These are phyloP conservation scores for Cystobasidiaceae sp. DNA, from an alignment of 1,284 basidiomycete species.

Conservation along the genomic window DNA sequence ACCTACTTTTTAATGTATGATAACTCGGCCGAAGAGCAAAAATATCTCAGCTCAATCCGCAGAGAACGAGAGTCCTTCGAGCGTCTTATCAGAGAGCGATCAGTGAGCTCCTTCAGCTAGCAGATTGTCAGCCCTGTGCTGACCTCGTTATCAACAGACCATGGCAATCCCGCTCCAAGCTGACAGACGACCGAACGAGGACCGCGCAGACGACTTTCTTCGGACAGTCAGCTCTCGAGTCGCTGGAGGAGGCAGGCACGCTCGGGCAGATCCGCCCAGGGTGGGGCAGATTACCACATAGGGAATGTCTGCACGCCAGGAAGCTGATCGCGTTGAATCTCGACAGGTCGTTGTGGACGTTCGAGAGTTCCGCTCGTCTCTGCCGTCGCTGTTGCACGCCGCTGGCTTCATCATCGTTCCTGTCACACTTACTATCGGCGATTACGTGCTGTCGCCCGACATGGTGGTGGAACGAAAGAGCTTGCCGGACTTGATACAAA, in stretches of 20 bases:
- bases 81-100: conserved; percentile 82
- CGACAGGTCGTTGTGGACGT: conserved; percentile 95
- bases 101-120: conserved; percentile 54
- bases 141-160: conserved; percentile 55
- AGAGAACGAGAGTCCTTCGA: conserved; percentile 95
- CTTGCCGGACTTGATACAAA: conserved; percentile 79
- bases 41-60: conserved; percentile 80
- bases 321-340: conserved; percentile 45
- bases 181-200: conserved; percentile 55
- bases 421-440: conserved; percentile 86
- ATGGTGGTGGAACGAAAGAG: conserved; percentile 97
- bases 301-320: not conserved
- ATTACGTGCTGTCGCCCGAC: conserved; percentile 91
- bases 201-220: conserved; percentile 54
- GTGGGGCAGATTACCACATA: conserved; percentile 48
- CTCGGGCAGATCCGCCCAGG: conserved; percentile 63
- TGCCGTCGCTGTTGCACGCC: conserved; percentile 85
- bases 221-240: conserved; percentile 82
- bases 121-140: not conserved
- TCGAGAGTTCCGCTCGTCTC: conserved; percentile 87
- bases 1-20: conserved; percentile 94
- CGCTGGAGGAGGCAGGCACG: conserved; percentile 70
- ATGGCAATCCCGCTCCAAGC: conserved; percentile 89
- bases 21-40: conserved; percentile 90
- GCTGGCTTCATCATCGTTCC: conserved; percentile 76